Percentiles rank a stretch among this genome's conserved stretches.
Evolutionary conservation across 2,329 filamentous ascomycete genomes (phyloP).

Genomic region (Aspergillus brasiliensis): DNA sequence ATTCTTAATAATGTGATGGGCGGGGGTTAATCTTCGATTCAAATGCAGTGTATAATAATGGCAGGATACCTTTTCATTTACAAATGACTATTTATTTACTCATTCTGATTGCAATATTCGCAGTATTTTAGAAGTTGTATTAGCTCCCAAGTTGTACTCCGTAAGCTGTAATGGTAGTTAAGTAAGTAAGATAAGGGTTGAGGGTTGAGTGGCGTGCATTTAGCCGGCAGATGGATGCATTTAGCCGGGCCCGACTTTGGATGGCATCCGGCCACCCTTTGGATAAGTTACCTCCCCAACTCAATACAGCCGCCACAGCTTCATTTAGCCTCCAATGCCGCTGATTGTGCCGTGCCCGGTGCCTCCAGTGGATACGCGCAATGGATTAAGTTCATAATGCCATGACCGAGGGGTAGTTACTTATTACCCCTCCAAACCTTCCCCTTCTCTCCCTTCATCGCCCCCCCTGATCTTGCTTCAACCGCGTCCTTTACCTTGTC

Average conservation of each 20-base stretch:
- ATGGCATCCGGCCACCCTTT: too few species aligned
- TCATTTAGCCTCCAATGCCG: slow-evolving; percentile 15
- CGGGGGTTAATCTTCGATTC: neutral
- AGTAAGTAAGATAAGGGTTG: neutral
- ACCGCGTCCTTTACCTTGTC: neutral
- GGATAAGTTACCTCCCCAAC: too few species aligned
- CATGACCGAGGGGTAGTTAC: slow-evolving; percentile 1
- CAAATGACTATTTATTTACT: neutral
- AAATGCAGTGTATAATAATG: neutral
- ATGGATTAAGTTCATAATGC: neutral
- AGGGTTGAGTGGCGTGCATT: slow-evolving; percentile 6
- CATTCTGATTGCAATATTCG: too few species aligned
- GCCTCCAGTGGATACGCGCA: neutral
- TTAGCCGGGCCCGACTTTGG: slow-evolving; percentile 5
- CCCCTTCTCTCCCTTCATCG: slow-evolving; percentile 17
- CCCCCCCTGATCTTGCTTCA: slow-evolving; percentile 3
- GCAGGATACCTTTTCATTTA: neutral
- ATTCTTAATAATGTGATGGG: neutral
- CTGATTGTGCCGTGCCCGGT: neutral
- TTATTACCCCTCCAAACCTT: slow-evolving; percentile 5
- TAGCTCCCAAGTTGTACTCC: neutral
- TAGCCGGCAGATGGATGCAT: neutral
- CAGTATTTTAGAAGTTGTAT: too few species aligned
- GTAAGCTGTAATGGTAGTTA: neutral
- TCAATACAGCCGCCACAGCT: neutral